phyloP scores from a whole-genome alignment of 164 flowering plant species.

The Tinospora cordifolia region DNA sequence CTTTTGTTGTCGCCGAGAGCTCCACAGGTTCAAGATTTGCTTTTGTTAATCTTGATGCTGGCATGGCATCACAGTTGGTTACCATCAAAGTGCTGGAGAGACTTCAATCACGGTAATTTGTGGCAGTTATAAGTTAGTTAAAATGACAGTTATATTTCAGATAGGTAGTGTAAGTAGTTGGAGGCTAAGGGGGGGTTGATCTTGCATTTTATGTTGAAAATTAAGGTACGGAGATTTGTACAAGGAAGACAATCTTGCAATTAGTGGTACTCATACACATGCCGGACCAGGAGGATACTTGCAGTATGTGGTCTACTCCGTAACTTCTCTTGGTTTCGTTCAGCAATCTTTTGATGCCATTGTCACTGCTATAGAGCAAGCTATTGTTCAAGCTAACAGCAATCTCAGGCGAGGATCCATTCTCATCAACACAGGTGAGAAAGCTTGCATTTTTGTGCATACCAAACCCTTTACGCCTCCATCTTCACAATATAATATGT shows the following conservation, averaged over 20 bases:
- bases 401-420: conserved; percentile 50
- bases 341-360: conserved; percentile 53
- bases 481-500: not conserved
- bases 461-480: not conserved
- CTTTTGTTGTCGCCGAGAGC: conserved; percentile 45
- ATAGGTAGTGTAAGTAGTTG: not conserved
- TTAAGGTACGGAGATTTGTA: conserved; percentile 47
- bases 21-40: conserved; percentile 37
- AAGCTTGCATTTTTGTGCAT: not conserved
- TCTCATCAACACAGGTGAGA: conserved; percentile 43
- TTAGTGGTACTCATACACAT: conserved; percentile 65
- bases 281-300: conserved; percentile 68
- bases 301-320: conserved; percentile 41
- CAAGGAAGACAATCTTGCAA: conserved; percentile 50
- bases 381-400: conserved; percentile 49
- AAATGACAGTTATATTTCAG: not conserved
- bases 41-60: conserved; percentile 65
- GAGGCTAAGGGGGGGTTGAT: not conserved
- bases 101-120: conserved; percentile 39
- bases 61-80: conserved; percentile 71
- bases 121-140: not conserved
- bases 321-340: conserved; percentile 51
- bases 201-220: not conserved
- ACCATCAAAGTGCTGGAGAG: conserved; percentile 54
- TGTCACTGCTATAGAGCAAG: conserved; percentile 40